Conservation (phyloP, 2,329 filamentous ascomycete species). For the Whalleya microplaca region DNA sequence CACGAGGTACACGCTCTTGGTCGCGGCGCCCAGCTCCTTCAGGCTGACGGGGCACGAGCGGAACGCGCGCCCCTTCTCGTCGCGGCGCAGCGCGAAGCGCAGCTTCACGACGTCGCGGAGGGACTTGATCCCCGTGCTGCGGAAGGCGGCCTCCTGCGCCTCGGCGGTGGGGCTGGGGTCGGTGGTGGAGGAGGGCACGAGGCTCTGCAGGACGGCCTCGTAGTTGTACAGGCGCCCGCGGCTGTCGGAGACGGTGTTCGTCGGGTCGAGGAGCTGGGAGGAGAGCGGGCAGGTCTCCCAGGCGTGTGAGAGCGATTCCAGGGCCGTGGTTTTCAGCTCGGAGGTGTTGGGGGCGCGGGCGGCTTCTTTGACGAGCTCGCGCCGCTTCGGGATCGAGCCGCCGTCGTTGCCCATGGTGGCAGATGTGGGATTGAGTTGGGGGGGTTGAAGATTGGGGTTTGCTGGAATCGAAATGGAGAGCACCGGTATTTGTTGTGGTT, state of each 20-base stretch:
- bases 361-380: constrained; percentile 94
- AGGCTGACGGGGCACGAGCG: constrained; percentile 88
- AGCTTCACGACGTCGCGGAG: constrained; percentile 87
- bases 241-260: constrained; percentile 82
- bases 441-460: no score
- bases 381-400: constrained; percentile 91
- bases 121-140: constrained; percentile 68
- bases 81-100: constrained; percentile 62
- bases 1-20: constrained; percentile 85
- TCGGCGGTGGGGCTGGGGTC: constrained; percentile 47
- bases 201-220: constrained; percentile 74
- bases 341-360: constrained; percentile 80
- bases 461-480: no score
- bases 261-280: constrained; percentile 68
- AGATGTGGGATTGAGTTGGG: no score
- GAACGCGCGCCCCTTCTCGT: constrained; percentile 50
- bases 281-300: constrained; percentile 92
- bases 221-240: constrained; percentile 92
- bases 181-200: constrained; percentile 62
- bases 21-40: constrained; percentile 79
- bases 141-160: constrained; percentile 42
- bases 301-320: constrained; percentile 82
- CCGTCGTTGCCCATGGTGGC: constrained; percentile 91
- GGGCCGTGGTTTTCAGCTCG: constrained; percentile 85
- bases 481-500: no score